A percentile compares a stretch with the other conserved stretches of the same genome.
Conservation (phyloP, 805 yeast genomes). For the Diddensiella santjacobensis region DNA sequence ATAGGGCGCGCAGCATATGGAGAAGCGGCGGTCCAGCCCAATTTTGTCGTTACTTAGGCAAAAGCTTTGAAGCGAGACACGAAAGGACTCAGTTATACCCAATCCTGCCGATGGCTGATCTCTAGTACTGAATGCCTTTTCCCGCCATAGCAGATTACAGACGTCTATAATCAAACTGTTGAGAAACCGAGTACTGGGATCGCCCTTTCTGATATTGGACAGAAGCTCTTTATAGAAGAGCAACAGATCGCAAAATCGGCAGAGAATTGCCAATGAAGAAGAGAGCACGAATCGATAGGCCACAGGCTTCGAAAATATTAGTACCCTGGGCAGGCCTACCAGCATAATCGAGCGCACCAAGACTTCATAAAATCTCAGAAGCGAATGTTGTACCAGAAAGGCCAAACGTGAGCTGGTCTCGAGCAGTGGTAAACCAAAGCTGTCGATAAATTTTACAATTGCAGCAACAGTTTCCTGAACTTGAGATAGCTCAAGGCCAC, state of each 20-base stretch:
- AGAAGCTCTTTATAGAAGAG: neutral
- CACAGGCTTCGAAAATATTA: constrained; percentile 2
- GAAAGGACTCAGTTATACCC: neutral
- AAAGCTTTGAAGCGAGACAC: neutral
- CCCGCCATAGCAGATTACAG: constrained; percentile 1
- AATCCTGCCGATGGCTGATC: neutral
- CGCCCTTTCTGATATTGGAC: neutral
- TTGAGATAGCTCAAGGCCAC: neutral
- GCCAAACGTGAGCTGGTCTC: neutral
- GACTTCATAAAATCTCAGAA: constrained; percentile 10
- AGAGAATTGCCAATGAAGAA: constrained; percentile 1
- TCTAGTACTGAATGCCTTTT: neutral
- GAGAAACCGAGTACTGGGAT: neutral
- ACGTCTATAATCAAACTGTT: neutral
- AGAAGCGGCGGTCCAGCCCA: neutral
- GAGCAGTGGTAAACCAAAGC: constrained; percentile 11
- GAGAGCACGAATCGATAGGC: constrained; percentile 5
- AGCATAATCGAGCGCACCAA: neutral
- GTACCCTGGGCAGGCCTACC: neutral
- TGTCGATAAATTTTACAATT: constrained; percentile 14
- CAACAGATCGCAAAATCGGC: constrained; percentile 7
- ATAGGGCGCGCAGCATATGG: neutral
- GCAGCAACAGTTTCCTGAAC: constrained; percentile 5
- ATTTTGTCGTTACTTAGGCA: neutral
- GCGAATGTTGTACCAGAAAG: constrained; percentile 4